Evolutionary conservation across 345 rosid genomes (phyloP), one percentile per base, ranked within the genome.

Genomic region (Hibiscus mutabilis): DNA sequence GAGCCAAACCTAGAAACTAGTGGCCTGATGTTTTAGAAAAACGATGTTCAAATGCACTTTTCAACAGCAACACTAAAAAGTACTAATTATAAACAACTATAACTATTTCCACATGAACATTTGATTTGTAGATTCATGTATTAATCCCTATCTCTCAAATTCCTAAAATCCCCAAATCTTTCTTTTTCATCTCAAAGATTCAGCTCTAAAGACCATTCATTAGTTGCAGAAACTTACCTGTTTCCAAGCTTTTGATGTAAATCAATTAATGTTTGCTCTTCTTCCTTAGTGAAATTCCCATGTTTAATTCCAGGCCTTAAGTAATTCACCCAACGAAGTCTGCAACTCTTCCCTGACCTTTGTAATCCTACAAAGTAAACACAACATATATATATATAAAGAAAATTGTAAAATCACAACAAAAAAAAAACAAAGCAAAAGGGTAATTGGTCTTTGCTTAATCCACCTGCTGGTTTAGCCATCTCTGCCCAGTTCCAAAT

Each of bases 271-370:
- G 78, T 77, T 27, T 84, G 79, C 18, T 79, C 87, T 86, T 86
- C 91, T 58, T 77, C 80, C 57, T 13, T 46, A 29, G 69, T 84
- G 85, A 88, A 81, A 51, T 82, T 85, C 67, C 93, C 93, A 57
- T 69, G 89, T 69, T 80, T 86, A 56, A 88, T 61, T 58, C 71
- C 76, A n/a, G 89, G 93, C 72, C 65, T 80, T 44, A 88, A 74
- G 73, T 88, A 86, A 68, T 88, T 88, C 74, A 85, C 35, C 93
- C 93, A 88, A 56, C 91, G 82, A 61, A 88, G 87, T 65, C 91
- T 82, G 80, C 91, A 89, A 80, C 93, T 89, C 83, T 86, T 89
- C 27, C 91, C 89, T 16, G 84, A 76, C 68, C 93, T 77, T 52
- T 47, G 75, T 72, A 86, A 70, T 56, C 89, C 93, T 88, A 75